These are phyloP conservation scores for Astragalus glycyphyllos DNA, from an alignment of 306 rosid genomes.

Conservation along the genomic window DNA sequence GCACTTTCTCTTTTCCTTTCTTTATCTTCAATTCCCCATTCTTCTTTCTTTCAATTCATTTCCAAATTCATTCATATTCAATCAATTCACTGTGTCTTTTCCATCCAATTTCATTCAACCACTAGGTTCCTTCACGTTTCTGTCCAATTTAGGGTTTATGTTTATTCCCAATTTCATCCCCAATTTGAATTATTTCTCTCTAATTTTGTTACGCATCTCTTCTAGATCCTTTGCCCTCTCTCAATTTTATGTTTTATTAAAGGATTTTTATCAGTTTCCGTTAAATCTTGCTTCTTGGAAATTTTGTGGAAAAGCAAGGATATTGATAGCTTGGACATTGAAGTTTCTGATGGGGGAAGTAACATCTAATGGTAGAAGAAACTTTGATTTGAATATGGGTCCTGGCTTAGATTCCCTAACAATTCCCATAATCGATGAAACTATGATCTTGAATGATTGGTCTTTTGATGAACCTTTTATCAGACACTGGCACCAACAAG, in stretches of 20 bases:
- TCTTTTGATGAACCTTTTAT: slow-evolving; percentile 39
- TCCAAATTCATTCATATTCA: too few relatives aligned
- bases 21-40: too few relatives aligned
- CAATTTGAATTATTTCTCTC: slow-evolving; percentile 2
- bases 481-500: too few relatives aligned
- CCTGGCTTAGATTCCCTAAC: slow-evolving; percentile 56
- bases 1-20: too few relatives aligned
- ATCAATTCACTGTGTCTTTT: too few relatives aligned
- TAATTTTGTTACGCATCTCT: not conserved
- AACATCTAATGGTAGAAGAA: slow-evolving; percentile 17
- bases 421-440: slow-evolving; percentile 32
- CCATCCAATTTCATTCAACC: too few relatives aligned
- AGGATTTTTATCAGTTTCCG: not conserved
- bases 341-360: slow-evolving; percentile 64
- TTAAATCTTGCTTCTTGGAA: not conserved
- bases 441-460: slow-evolving; percentile 50
- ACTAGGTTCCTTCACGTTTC: too few relatives aligned
- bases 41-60: too few relatives aligned
- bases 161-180: slow-evolving; percentile 17
- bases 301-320: not conserved
- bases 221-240: not conserved
- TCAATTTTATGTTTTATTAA: not conserved
- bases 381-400: slow-evolving; percentile 76
- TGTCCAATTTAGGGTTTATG: too few relatives aligned
- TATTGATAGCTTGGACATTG: slow-evolving; percentile 11